phyloP scores from a whole-genome alignment of 352 stramenopile species.

The Phytophthora citrophthora region DNA sequence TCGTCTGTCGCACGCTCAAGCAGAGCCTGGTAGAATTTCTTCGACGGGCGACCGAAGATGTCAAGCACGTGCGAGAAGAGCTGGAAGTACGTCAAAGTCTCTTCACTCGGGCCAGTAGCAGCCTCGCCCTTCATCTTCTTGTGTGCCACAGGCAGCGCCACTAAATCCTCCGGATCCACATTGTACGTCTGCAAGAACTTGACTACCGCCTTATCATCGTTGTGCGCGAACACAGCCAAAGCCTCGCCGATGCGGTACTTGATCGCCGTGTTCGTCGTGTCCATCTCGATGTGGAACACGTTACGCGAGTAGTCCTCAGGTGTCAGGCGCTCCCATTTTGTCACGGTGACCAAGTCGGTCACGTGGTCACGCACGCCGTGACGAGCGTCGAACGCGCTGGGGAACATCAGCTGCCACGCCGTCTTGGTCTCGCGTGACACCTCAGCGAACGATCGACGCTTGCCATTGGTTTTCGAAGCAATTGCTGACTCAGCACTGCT shows the following conservation, averaged over 20 bases:
- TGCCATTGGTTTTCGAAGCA: constrained; percentile 37
- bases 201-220: constrained; percentile 77
- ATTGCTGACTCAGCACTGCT: constrained; percentile 9
- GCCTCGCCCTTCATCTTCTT: constrained; percentile 64
- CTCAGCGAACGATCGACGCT: constrained; percentile 44
- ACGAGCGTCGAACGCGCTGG: constrained; percentile 49
- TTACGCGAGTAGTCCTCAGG: constrained; percentile 84
- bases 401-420: constrained; percentile 77
- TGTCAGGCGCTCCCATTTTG: constrained; percentile 83
- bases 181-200: constrained; percentile 73
- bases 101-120: constrained; percentile 39
- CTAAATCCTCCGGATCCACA: constrained; percentile 70
- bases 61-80: constrained; percentile 85
- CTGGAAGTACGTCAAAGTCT: constrained; percentile 83
- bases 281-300: constrained; percentile 89
- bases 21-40: constrained; percentile 87
- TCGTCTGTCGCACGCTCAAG: constrained; percentile 67
- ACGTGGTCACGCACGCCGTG: constrained; percentile 74
- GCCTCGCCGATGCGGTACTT: constrained; percentile 88
- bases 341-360: constrained; percentile 73
- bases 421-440: constrained; percentile 67
- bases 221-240: constrained; percentile 85
- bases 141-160: constrained; percentile 63
- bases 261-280: constrained; percentile 80
- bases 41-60: constrained; percentile 82